Conservation (phyloP, 1,139 yeast species). For the Kurtzmaniella quercitrusa region DNA sequence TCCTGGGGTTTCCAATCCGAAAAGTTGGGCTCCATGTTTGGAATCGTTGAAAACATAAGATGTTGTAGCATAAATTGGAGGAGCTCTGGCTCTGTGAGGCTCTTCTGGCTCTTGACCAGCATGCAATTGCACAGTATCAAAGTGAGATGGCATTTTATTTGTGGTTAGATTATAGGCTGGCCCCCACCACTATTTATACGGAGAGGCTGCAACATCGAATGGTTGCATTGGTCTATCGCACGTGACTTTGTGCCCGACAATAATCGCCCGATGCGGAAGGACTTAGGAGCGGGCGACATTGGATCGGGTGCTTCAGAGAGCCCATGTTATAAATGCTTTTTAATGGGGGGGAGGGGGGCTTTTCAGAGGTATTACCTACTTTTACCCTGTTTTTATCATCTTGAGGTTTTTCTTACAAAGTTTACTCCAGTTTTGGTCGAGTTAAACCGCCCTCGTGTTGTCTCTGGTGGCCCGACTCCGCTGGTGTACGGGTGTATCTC, state of each 20-base stretch:
- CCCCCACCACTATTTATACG: conserved; percentile 3
- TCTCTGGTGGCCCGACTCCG: too few species aligned
- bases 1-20: conserved; percentile 79
- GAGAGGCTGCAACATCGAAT: not conserved
- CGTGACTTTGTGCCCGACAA: too few species aligned
- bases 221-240: conserved; percentile 7
- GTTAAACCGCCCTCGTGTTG: too few species aligned
- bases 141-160: conserved; percentile 57
- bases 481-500: too few species aligned
- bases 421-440: too few species aligned
- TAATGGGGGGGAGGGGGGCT: too few species aligned
- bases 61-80: conserved; percentile 84
- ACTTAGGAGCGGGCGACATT: too few species aligned
- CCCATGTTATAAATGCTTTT: too few species aligned
- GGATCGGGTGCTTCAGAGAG: too few species aligned
- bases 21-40: conserved; percentile 86
- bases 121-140: conserved; percentile 89
- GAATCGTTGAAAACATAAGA: conserved; percentile 87
- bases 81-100: conserved; percentile 75
- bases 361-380: too few species aligned
- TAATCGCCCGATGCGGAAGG: not conserved
- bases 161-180: not conserved
- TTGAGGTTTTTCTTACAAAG: too few species aligned
- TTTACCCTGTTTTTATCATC: too few species aligned
- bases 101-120: conserved; percentile 76